These are phyloP conservation scores for Ogataea pini DNA, from an alignment of 805 yeast species.

Conservation along the genomic window DNA sequence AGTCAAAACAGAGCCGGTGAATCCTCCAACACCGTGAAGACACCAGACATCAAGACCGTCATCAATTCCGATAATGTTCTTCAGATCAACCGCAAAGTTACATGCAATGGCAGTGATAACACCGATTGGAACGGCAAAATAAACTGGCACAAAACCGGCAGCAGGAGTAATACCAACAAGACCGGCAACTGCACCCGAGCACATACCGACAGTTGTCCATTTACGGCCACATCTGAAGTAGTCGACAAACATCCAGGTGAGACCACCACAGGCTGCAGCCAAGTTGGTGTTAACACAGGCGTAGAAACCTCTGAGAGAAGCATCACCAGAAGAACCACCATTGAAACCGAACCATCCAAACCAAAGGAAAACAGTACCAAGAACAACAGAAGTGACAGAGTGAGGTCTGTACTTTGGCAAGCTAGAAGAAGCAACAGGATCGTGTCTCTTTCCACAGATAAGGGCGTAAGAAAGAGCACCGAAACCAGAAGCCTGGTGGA, in stretches of 20 bases:
- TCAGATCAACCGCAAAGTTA: conserved; percentile 83
- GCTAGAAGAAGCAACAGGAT: conserved; percentile 64
- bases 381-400: conserved; percentile 83
- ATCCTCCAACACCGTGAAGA: conserved; percentile 92
- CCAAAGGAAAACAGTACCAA: conserved; percentile 95
- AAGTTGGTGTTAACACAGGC: conserved; percentile 90
- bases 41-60: conserved; percentile 96
- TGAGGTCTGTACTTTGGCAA: conserved; percentile 93
- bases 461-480: conserved; percentile 95
- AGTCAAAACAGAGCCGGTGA: conserved; percentile 77
- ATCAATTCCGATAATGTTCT: conserved; percentile 71
- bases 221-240: conserved; percentile 81
- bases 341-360: conserved; percentile 99
- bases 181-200: conserved; percentile 93
- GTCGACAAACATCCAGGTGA: conserved; percentile 93
- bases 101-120: conserved; percentile 73
- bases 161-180: conserved; percentile 96
- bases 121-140: conserved; percentile 85
- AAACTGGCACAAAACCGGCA: conserved; percentile 93
- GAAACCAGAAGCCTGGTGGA: conserved; percentile 91
- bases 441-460: conserved; percentile 88
- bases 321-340: conserved; percentile 96
- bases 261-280: conserved; percentile 92
- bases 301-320: conserved; percentile 91
- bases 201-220: conserved; percentile 92